Evolutionary conservation across 2,329 filamentous ascomycete species (phyloP).

Genomic region (Fusarium secorum): DNA sequence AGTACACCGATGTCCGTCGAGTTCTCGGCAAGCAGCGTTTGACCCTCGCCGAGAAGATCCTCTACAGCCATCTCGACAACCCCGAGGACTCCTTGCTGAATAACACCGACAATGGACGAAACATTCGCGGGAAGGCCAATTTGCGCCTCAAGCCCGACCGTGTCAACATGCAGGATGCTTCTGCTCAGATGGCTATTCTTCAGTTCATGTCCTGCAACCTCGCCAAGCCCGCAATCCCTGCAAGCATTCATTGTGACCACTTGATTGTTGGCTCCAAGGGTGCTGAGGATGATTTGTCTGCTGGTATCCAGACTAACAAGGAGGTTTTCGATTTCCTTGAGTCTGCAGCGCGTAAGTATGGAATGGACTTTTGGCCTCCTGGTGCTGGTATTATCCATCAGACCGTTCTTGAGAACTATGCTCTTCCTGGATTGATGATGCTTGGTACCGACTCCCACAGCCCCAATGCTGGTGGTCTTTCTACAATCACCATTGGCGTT

Average conservation of each 20-base stretch:
- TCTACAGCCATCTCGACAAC: slow-evolving; percentile 94
- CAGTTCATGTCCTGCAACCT: slow-evolving; percentile 99
- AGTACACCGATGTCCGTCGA: slow-evolving; percentile 76
- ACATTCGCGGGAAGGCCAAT: slow-evolving; percentile 87
- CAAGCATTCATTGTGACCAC: slow-evolving; percentile 98
- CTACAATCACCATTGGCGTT: slow-evolving; percentile 94
- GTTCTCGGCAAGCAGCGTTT: slow-evolving; percentile 74
- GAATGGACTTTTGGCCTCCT: slow-evolving; percentile 95
- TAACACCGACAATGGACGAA: slow-evolving; percentile 81
- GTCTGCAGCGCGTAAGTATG: slow-evolving; percentile 88
- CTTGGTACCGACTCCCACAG: slow-evolving; percentile 97
- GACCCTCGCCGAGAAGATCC: slow-evolving; percentile 96
- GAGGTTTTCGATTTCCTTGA: slow-evolving; percentile 98
- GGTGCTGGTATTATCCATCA: slow-evolving; percentile 97
- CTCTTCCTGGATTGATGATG: slow-evolving; percentile 98
- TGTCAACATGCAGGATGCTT: slow-evolving; percentile 99
- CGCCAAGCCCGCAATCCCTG: slow-evolving; percentile 87
- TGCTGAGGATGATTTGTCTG: slow-evolving; percentile 82
- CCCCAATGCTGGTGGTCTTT: slow-evolving; percentile 94
- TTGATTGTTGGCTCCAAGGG: slow-evolving; percentile 96
- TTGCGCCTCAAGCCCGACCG: slow-evolving; percentile 97
- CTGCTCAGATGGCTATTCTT: slow-evolving; percentile 95
- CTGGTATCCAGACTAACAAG: slow-evolving; percentile 89
- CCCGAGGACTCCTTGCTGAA: slow-evolving; percentile 86
- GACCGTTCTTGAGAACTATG: slow-evolving; percentile 97